phyloP scores from a whole-genome alignment of 2,329 filamentous ascomycete genomes.

The Coniosporium tulheliwenetii region DNA sequence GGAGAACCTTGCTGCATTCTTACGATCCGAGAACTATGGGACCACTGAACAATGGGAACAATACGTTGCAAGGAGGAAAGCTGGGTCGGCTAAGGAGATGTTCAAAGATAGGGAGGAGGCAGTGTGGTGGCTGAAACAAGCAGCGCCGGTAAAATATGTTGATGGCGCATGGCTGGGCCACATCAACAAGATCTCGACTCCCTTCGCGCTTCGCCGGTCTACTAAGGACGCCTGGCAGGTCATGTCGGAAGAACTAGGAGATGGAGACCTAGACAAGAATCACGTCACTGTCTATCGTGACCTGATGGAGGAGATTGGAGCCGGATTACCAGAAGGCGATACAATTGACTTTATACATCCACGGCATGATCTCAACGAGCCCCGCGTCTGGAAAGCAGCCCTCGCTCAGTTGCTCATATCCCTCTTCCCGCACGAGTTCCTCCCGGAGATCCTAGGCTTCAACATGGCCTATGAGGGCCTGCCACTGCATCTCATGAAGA shows the following conservation, averaged over 20 bases:
- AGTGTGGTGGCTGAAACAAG: slow-evolving; percentile 23
- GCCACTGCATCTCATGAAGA: slow-evolving; percentile 22
- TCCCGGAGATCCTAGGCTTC: slow-evolving; percentile 36
- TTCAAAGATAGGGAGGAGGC: slow-evolving; percentile 20
- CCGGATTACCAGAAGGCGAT: slow-evolving; percentile 16
- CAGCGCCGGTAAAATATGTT: slow-evolving; percentile 29
- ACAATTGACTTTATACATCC: slow-evolving; percentile 14
- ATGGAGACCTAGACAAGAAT: slow-evolving; percentile 30
- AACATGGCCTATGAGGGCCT: slow-evolving; percentile 33
- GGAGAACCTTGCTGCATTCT: slow-evolving; percentile 13
- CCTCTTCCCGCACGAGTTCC: slow-evolving; percentile 31
- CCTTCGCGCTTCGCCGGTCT: slow-evolving; percentile 21
- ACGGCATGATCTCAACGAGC: slow-evolving; percentile 11
- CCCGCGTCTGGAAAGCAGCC: slow-evolving; percentile 25
- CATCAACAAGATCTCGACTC: slow-evolving; percentile 28
- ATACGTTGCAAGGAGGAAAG: slow-evolving; percentile 18
- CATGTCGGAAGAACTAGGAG: slow-evolving; percentile 34
- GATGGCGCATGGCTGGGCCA: slow-evolving; percentile 35
- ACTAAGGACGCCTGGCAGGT: slow-evolving; percentile 30
- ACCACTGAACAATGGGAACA: slow-evolving; percentile 17
- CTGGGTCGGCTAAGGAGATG: slow-evolving; percentile 19
- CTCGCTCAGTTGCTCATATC: slow-evolving; percentile 31
- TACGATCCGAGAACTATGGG: slow-evolving; percentile 15
- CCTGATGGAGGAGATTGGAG: slow-evolving; percentile 16
- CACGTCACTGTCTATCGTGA: slow-evolving; percentile 24